Evolutionary conservation across 2,329 filamentous ascomycete species (phyloP).

Genomic region (Mycosphaerella sp.): DNA sequence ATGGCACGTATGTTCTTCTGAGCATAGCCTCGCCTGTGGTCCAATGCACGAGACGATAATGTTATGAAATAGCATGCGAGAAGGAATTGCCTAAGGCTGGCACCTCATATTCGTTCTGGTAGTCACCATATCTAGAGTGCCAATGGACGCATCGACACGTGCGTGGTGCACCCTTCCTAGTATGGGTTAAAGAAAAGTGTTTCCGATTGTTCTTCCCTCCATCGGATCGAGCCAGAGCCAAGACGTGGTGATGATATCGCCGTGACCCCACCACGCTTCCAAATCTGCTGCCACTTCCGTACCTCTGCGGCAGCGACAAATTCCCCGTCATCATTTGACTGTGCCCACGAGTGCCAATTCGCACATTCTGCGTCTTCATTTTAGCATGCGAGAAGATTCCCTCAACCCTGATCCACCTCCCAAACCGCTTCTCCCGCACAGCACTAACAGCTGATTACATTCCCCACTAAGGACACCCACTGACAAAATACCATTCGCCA

Average conservation of each 20-base stretch:
- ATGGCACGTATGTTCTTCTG: slow-evolving; percentile 11
- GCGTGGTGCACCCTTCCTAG: neutral
- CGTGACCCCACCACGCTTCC: neutral
- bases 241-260: slow-evolving; percentile 4
- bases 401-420: slow-evolving; percentile 31
- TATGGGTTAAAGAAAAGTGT: neutral
- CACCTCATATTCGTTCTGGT: neutral
- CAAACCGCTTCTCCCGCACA: slow-evolving; percentile 22
- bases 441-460: slow-evolving; percentile 27
- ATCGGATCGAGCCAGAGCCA: neutral
- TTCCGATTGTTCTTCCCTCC: neutral
- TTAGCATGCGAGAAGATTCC: slow-evolving; percentile 29
- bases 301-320: neutral
- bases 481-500: slow-evolving; percentile 4
- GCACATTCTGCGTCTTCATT: slow-evolving; percentile 17
- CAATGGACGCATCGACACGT: no score
- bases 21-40: neutral
- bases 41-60: neutral
- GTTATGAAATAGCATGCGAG: neutral
- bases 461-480: slow-evolving; percentile 7
- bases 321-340: slow-evolving; percentile 1
- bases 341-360: slow-evolving; percentile 5
- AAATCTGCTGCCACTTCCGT: neutral
- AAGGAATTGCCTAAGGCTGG: neutral
- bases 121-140: no score